Percentiles rank a stretch among this genome's conserved stretches.
phyloP scores from a whole-genome alignment of 148 eudicot genomes.

The Cornus suecica region DNA sequence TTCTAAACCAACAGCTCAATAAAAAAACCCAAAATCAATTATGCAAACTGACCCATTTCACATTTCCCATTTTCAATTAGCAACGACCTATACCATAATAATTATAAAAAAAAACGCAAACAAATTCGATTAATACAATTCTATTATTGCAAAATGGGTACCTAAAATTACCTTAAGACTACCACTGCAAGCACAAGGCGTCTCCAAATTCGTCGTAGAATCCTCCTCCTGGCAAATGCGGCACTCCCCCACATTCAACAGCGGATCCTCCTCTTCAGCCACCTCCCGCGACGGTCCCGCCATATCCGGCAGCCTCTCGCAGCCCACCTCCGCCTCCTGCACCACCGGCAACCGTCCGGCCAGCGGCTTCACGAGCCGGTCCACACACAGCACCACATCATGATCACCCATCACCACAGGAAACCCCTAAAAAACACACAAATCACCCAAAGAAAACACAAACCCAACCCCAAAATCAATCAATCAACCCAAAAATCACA shows the following conservation, averaged over 20 bases:
- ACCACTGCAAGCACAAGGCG: slow-evolving; percentile 82
- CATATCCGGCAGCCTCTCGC: slow-evolving; percentile 7
- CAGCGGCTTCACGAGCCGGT: slow-evolving; percentile 41
- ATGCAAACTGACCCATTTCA: not conserved
- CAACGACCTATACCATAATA: not conserved
- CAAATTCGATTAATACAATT: not conserved
- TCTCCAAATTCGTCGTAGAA: slow-evolving; percentile 50
- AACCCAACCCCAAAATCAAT: too few species aligned
- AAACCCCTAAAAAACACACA: slow-evolving; percentile 2
- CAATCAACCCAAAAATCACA: not conserved
- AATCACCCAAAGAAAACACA: not conserved
- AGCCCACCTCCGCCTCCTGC: slow-evolving; percentile 18
- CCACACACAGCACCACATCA: slow-evolving; percentile 47
- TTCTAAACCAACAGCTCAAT: not conserved
- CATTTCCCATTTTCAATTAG: not conserved
- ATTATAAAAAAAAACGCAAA: not conserved
- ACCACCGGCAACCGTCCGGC: not conserved
- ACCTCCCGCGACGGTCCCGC: slow-evolving; percentile 27
- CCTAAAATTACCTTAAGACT: slow-evolving; percentile 64
- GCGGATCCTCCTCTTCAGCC: slow-evolving; percentile 52
- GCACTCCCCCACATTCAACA: slow-evolving; percentile 65
- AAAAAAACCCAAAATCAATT: not conserved
- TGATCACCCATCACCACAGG: slow-evolving; percentile 47
- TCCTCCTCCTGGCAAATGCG: slow-evolving; percentile 98
- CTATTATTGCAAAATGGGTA: not conserved